Base-by-base conservation (phyloP, 2,329 filamentous ascomycete species). In the Aspergillus udagawae region DNA sequence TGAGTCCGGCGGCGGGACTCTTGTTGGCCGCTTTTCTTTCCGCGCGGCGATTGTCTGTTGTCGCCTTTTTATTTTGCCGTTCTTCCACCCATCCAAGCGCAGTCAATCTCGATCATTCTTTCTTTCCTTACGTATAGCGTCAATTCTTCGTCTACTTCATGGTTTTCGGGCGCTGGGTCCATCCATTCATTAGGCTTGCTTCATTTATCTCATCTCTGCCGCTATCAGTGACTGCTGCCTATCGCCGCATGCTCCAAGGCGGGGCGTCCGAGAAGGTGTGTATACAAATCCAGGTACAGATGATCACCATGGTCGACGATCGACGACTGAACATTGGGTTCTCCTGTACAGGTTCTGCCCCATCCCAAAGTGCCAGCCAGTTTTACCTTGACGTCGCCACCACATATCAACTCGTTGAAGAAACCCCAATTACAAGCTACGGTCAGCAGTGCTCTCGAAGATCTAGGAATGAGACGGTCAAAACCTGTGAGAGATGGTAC, bases 261-360 rank as follows among this genome's bases (percentile, higher is more conserved):
- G 64, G 59, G 59, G 61, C 51, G 25, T 58, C 49, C 23, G 52
- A 50, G 44, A 63, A 58, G 57, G 64, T 66, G 28, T 38, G 47
- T 55, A 51, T 41, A 52, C 47, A 25, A 21, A 47, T 23, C 12
- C 12, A 21, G 5, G 7, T 21, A 14, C 6, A 25, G 44, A 27
- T 47, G 44, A 47, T 47, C 21, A 47, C 21, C 21, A 47, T 47
- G 44, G 23, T 47, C 10, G 23, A 3, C 21, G 10, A 47, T 47
- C 10, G 23, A 3, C 21, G 10, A 47, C 44, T 47, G 23, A 47
- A 14, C 21, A 7, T 6, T 7, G 6, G 8, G 6, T 21, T 47
- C 12, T 47, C 14, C 21, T 47, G 21, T 27, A 47, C 14, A 47
- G 44, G 12, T 47, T 6, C 21, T 23, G 44, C 5, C 23, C 21